These are phyloP conservation scores for Tulasnella sp. DNA, from an alignment of 768 basidiomycete species.

Conservation along the genomic window DNA sequence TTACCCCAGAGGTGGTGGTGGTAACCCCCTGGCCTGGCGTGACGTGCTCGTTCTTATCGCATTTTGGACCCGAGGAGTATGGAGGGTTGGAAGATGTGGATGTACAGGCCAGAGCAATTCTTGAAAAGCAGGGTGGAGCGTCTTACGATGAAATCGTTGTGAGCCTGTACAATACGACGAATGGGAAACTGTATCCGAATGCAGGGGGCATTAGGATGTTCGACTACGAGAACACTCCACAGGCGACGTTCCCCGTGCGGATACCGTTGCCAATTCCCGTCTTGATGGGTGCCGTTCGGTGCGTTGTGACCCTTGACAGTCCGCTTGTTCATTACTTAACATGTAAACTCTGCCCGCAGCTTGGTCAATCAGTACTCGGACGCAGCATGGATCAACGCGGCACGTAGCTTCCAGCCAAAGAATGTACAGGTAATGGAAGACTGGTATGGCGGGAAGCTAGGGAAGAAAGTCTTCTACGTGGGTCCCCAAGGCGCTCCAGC, in stretches of 20 bases:
- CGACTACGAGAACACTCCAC: constrained; percentile 5
- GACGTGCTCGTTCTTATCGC: background rate
- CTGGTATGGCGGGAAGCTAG: constrained; percentile 5
- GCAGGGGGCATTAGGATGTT: background rate
- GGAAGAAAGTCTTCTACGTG: background rate
- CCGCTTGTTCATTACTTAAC: background rate
- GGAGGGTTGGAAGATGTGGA: background rate
- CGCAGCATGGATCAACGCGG: background rate
- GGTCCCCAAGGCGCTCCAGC: background rate
- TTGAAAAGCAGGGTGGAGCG: background rate
- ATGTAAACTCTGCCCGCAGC: too few relatives aligned
- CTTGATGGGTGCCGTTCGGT: background rate
- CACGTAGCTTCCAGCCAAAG: background rate
- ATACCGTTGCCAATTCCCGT: background rate
- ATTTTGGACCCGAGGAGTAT: background rate
- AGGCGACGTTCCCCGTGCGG: background rate
- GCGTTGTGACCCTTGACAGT: background rate
- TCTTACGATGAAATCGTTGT: background rate
- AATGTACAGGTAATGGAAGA: background rate
- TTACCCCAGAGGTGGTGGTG: constrained; percentile 10
- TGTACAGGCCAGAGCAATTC: background rate
- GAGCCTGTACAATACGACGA: background rate
- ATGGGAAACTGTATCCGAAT: background rate
- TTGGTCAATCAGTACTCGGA: background rate
- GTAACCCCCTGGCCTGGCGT: background rate